Conservation (phyloP, 2,329 filamentous ascomycete genomes). For the Raffaelea arxii region DNA sequence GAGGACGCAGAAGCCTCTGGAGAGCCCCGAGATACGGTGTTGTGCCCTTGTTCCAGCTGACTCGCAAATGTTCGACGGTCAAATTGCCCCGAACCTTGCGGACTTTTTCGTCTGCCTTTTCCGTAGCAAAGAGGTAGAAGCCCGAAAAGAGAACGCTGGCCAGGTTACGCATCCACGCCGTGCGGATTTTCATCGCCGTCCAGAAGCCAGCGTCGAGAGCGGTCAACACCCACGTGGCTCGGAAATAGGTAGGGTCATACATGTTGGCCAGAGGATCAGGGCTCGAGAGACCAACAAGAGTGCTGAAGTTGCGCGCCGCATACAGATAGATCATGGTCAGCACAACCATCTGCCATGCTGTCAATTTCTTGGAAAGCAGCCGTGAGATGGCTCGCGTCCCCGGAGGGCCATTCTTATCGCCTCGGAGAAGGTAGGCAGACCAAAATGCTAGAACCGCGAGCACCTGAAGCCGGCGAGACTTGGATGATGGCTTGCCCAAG, state of each 20-base stretch:
- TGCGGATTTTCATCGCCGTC: constrained; percentile 88
- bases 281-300: constrained; percentile 79
- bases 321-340: constrained; percentile 88
- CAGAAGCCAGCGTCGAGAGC: constrained; percentile 94
- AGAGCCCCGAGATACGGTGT: constrained; percentile 75
- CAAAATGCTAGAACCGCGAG: constrained; percentile 86
- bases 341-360: constrained; percentile 82
- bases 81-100: constrained; percentile 77
- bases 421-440: constrained; percentile 80
- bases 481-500: constrained; percentile 78
- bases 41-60: constrained; percentile 92
- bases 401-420: constrained; percentile 81
- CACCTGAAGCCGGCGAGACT: constrained; percentile 88
- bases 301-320: constrained; percentile 84
- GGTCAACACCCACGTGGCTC: constrained; percentile 93
- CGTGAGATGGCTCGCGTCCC: constrained; percentile 60
- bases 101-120: constrained; percentile 94
- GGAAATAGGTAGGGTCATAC: constrained; percentile 86
- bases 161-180: constrained; percentile 71
- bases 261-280: constrained; percentile 91
- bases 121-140: constrained; percentile 88
- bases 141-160: constrained; percentile 74
- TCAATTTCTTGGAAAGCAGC: constrained; percentile 60
- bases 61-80: constrained; percentile 82
- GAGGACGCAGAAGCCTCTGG: constrained; percentile 63